These are phyloP conservation scores for Salix viminalis DNA, from an alignment of 345 rosid genomes.

Conservation along the genomic window DNA sequence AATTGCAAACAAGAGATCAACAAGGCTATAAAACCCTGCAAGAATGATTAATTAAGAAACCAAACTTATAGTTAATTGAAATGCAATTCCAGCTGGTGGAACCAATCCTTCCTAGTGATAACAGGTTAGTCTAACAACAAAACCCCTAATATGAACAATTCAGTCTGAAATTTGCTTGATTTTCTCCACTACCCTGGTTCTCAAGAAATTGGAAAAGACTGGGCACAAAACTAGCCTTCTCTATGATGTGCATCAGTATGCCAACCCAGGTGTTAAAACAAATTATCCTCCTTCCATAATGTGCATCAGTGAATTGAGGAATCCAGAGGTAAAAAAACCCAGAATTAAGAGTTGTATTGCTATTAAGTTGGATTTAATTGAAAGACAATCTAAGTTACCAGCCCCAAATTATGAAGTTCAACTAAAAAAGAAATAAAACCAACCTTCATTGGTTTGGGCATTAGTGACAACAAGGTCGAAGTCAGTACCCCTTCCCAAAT, in stretches of 20 bases:
- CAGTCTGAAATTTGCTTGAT: background rate
- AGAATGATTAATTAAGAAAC: conserved; percentile 18
- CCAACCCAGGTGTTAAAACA: background rate
- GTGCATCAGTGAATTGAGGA: background rate
- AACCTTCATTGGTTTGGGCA: conserved; percentile 99
- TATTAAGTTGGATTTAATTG: background rate
- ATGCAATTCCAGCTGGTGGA: background rate
- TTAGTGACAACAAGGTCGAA: conserved; percentile 95
- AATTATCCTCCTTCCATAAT: too few relatives aligned
- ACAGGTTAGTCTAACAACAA: background rate
- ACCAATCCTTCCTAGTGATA: background rate
- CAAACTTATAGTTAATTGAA: conserved; percentile 3
- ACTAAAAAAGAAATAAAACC: conserved; percentile 39
- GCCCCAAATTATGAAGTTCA: background rate
- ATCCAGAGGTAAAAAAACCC: conserved; percentile 7
- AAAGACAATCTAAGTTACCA: background rate
- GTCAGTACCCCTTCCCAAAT: conserved; percentile 97
- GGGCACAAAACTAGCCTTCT: background rate
- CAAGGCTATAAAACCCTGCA: conserved; percentile 43
- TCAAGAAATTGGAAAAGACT: background rate
- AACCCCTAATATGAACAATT: background rate
- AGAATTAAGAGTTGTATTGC: background rate
- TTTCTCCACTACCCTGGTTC: background rate
- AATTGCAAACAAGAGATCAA: conserved; percentile 51
- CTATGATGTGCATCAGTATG: background rate